phyloP scores from a whole-genome alignment of 768 basidiomycete species.

The Naganishia friedmannii region DNA sequence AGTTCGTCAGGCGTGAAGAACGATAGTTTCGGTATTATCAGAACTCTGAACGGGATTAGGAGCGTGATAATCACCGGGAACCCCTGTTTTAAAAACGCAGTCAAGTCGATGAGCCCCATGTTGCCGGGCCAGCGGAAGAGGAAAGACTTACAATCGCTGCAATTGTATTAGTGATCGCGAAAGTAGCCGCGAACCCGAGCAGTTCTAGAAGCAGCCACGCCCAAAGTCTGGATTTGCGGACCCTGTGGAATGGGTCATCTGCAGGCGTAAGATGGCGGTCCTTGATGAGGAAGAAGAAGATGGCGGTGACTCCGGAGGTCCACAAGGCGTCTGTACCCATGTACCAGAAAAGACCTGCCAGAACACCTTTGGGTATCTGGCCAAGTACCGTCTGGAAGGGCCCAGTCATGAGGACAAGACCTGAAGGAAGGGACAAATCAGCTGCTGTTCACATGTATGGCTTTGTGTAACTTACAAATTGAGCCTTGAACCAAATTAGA shows the following conservation, averaged over 20 bases:
- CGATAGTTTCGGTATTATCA: conserved; percentile 68
- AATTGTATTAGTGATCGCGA: conserved; percentile 85
- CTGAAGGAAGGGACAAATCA: conserved; percentile 33
- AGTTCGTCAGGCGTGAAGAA: conserved; percentile 73
- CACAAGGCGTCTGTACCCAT: conserved; percentile 83
- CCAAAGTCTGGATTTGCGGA: conserved; percentile 70
- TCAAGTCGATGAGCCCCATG: neutral
- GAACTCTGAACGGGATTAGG: conserved; percentile 71
- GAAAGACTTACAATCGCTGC: conserved; percentile 25
- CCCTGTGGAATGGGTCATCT: conserved; percentile 68
- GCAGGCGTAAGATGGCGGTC: conserved; percentile 65
- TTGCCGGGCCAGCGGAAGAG: neutral
- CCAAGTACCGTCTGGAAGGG: conserved; percentile 77
- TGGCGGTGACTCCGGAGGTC: conserved; percentile 76
- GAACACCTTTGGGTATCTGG: conserved; percentile 69
- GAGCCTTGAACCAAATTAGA: conserved; percentile 84
- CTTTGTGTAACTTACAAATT: conserved; percentile 56
- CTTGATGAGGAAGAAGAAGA: conserved; percentile 72
- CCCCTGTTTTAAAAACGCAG: conserved; percentile 58
- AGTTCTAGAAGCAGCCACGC: conserved; percentile 74
- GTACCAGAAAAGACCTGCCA: conserved; percentile 88
- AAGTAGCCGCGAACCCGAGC: conserved; percentile 78
- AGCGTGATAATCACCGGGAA: conserved; percentile 86
- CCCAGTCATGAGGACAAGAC: conserved; percentile 70
- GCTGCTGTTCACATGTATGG: neutral